A percentile compares a stretch with the other conserved stretches of the same genome.
Evolutionary conservation across 1,139 yeast genomes (phyloP).

Genomic region (Debaryomyces sp.): DNA sequence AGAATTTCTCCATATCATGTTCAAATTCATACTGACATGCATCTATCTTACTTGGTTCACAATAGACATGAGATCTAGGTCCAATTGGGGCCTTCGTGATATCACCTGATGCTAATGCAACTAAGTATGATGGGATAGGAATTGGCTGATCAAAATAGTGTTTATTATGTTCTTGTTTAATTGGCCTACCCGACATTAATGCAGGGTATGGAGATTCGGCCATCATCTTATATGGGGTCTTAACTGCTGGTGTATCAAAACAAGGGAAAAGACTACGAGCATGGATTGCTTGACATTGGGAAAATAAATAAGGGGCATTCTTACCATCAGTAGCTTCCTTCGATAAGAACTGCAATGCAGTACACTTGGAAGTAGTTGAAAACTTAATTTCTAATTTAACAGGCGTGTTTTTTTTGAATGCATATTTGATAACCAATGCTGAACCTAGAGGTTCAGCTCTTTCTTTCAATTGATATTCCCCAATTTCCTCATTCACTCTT

Average conservation of each 20-base stretch:
- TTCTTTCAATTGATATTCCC: conserved; percentile 41
- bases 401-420: conserved; percentile 15
- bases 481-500: conserved; percentile 40
- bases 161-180: conserved; percentile 20
- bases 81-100: conserved; percentile 71
- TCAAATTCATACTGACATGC: conserved; percentile 80
- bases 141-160: conserved; percentile 68
- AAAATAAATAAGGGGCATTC: conserved; percentile 73
- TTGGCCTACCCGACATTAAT: conserved; percentile 68
- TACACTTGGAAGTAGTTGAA: conserved; percentile 71
- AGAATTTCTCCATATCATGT: conserved; percentile 77
- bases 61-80: conserved; percentile 81
- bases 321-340: conserved; percentile 81
- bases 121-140: conserved; percentile 84
- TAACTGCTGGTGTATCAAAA: conserved; percentile 88
- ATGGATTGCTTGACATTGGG: conserved; percentile 91
- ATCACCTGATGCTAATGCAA: conserved; percentile 87
- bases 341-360: conserved; percentile 84
- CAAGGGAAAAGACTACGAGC: conserved; percentile 88
- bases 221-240: conserved; percentile 62
- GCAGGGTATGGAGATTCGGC: conserved; percentile 68
- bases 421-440: conserved; percentile 46
- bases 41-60: conserved; percentile 71
- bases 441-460: conserved; percentile 72
- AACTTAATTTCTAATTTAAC: conserved; percentile 51